A percentile compares a stretch with the other conserved stretches of the same genome.
Evolutionary conservation across 2,329 filamentous ascomycete species (phyloP).

Genomic region (Ambrosiella xylebori): DNA sequence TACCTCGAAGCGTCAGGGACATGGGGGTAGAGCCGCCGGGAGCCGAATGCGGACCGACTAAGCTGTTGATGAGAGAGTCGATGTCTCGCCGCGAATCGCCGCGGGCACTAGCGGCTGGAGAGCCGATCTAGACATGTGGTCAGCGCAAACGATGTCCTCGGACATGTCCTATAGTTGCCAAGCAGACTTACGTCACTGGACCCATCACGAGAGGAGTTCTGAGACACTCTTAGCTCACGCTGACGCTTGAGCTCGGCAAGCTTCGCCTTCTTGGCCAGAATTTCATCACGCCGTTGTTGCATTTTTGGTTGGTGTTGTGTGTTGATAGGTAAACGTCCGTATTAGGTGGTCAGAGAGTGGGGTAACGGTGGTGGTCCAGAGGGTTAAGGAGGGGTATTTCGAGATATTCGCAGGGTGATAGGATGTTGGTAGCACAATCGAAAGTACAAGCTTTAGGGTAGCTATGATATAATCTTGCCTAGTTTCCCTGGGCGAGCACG

Average conservation of each 20-base stretch:
- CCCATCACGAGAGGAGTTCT: constrained; percentile 51
- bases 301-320: constrained; percentile 1
- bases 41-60: constrained; percentile 56
- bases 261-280: constrained; percentile 89
- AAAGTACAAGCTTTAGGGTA: background rate
- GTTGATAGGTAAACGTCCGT: background rate
- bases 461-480: background rate
- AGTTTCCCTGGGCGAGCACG: background rate
- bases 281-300: constrained; percentile 84
- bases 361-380: background rate
- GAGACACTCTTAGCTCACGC: constrained; percentile 64
- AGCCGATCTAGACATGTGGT: constrained; percentile 12
- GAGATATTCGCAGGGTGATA: background rate
- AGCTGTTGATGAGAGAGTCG: constrained; percentile 67
- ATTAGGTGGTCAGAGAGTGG: background rate
- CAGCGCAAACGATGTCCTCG: background rate
- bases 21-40: constrained; percentile 31
- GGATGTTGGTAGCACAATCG: background rate
- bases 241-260: constrained; percentile 91
- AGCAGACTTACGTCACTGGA: constrained; percentile 45
- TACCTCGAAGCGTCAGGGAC: constrained; percentile 52
- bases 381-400: background rate
- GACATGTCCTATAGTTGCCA: background rate
- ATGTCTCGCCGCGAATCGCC: constrained; percentile 57
- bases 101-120: constrained; percentile 24